Conservation (phyloP, 805 yeast species). For the Ogataea allantospora region DNA sequence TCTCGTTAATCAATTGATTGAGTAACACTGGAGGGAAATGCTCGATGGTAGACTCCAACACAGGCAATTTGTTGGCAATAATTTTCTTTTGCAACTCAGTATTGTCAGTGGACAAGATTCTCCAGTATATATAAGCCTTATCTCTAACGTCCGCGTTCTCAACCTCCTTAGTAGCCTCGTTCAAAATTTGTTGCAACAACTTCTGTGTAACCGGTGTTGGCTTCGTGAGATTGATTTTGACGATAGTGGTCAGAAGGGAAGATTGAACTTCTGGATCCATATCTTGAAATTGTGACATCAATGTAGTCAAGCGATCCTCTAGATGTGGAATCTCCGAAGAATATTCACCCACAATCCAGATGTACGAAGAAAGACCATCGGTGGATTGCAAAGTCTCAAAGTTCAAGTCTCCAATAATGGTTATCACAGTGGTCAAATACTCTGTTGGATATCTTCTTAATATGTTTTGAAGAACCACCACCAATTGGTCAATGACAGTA, state of each 20-base stretch:
- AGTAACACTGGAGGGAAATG: constrained; percentile 66
- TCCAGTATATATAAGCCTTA: constrained; percentile 77
- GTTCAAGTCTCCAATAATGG: constrained; percentile 47
- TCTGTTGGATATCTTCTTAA: constrained; percentile 63
- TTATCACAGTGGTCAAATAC: constrained; percentile 49
- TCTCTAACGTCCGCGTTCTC: constrained; percentile 79
- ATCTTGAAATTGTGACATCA: constrained; percentile 54
- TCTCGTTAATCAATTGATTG: constrained; percentile 66
- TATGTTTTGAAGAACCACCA: constrained; percentile 60
- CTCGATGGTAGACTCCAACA: constrained; percentile 69
- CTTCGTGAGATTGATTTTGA: constrained; percentile 46
- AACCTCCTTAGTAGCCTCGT: constrained; percentile 59
- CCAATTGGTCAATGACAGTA: constrained; percentile 58
- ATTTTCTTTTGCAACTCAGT: constrained; percentile 47
- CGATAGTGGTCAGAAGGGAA: constrained; percentile 57
- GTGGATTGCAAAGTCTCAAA: constrained; percentile 46
- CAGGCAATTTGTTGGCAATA: constrained; percentile 63
- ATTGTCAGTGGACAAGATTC: constrained; percentile 55
- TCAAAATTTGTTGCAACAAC: constrained; percentile 57
- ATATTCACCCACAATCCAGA: constrained; percentile 74
- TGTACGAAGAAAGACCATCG: constrained; percentile 56
- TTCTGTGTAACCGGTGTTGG: constrained; percentile 36
- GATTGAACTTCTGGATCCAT: constrained; percentile 62
- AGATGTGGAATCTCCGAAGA: constrained; percentile 58
- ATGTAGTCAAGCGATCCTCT: constrained; percentile 42